phyloP scores from a whole-genome alignment of 106 monocot species.

The Dioscorea alata region DNA sequence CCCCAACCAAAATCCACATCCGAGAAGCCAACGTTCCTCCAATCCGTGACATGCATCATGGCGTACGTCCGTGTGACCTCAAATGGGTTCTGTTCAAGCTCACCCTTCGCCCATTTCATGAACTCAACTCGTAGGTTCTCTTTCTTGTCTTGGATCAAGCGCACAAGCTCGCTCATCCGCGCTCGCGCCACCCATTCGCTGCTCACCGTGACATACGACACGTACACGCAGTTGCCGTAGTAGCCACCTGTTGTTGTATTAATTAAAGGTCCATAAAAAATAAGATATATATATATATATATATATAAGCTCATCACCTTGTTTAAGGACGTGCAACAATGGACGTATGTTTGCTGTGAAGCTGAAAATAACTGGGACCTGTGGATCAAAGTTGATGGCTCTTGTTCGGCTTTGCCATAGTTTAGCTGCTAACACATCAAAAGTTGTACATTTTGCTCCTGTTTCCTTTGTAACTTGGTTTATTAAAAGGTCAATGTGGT shows the following conservation, averaged over 20 bases:
- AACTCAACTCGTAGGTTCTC: slow-evolving; percentile 4
- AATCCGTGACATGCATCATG: not conserved
- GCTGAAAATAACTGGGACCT: slow-evolving; percentile 7
- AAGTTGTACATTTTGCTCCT: slow-evolving; percentile 11
- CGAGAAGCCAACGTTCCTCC: not conserved
- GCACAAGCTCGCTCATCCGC: slow-evolving; percentile 11
- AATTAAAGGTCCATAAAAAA: no score
- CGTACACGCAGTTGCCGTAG: slow-evolving; percentile 34
- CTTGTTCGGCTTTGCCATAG: slow-evolving; percentile 29
- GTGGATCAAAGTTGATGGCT: slow-evolving; percentile 8
- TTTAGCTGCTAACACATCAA: slow-evolving; percentile 16
- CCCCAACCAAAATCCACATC: not conserved
- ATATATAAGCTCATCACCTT: no score
- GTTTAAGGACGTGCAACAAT: not conserved
- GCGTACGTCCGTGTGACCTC: not conserved
- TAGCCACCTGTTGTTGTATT: slow-evolving; percentile 5
- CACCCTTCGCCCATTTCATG: slow-evolving; percentile 5
- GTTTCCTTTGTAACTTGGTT: slow-evolving; percentile 1
- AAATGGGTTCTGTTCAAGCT: not conserved
- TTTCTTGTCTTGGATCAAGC: slow-evolving; percentile 18
- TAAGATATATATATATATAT: no score
- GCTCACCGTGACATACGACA: slow-evolving; percentile 1
- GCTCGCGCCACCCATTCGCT: not conserved
- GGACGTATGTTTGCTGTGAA: slow-evolving; percentile 20
- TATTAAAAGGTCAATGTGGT: slow-evolving; percentile 9